Evolutionary conservation across 2,329 filamentous ascomycete genomes (phyloP).

Genomic region (Fusarium lateritium): DNA sequence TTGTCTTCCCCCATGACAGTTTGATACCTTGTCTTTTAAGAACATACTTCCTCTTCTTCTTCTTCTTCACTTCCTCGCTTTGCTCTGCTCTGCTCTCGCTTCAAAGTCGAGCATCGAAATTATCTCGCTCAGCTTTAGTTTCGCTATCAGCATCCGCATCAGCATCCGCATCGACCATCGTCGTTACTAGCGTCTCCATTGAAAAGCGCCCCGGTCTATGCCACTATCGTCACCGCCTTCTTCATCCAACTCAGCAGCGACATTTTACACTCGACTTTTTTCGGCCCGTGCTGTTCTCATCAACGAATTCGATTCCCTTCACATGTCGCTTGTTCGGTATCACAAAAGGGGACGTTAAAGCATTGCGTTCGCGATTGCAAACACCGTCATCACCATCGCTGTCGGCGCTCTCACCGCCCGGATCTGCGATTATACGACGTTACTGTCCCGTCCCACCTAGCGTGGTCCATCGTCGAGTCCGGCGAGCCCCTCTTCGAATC

Average conservation of each 20-base stretch:
- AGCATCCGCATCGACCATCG: background rate
- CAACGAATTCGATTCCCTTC: conserved; percentile 29
- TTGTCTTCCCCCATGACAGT: conserved; percentile 44
- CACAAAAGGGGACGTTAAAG: conserved; percentile 46
- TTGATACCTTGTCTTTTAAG: conserved; percentile 41
- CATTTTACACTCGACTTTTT: conserved; percentile 34
- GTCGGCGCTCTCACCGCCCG: conserved; percentile 41
- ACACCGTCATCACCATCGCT: conserved; percentile 22
- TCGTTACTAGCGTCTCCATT: conserved; percentile 37
- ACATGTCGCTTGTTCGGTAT: conserved; percentile 45
- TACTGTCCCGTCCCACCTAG: conserved; percentile 49
- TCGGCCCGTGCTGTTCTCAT: conserved; percentile 25
- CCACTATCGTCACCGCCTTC: conserved; percentile 48
- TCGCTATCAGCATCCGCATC: conserved; percentile 16
- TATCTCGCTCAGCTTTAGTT: conserved; percentile 16
- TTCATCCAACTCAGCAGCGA: conserved; percentile 38
- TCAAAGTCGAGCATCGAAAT: conserved; percentile 31
- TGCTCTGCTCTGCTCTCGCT: conserved; percentile 32
- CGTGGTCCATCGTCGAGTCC: conserved; percentile 48
- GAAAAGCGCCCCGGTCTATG: conserved; percentile 44
- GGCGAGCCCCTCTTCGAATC: conserved; percentile 42
- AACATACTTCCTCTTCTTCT: conserved; percentile 28
- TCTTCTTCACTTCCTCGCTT: conserved; percentile 31
- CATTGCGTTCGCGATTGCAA: conserved; percentile 43
- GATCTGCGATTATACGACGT: conserved; percentile 42